These are phyloP conservation scores for Margaritispora aquatica DNA, from an alignment of 495 filamentous ascomycete species.

Conservation along the genomic window DNA sequence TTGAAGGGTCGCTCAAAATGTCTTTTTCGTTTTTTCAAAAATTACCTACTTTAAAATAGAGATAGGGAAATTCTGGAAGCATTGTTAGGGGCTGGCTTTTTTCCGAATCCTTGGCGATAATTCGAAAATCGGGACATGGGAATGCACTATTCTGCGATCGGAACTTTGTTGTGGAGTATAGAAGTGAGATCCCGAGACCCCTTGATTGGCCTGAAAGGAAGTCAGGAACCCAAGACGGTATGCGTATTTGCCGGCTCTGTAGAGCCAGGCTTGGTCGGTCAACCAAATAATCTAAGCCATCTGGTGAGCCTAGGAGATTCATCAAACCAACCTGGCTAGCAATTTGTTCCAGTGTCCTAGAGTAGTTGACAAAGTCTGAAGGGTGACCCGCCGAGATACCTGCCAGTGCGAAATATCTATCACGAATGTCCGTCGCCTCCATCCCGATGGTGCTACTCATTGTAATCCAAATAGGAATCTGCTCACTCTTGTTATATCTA, in stretches of 20 bases:
- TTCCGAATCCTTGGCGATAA: too few species aligned
- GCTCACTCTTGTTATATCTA: conserved; percentile 13
- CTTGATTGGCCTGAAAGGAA: too few species aligned
- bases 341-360: background rate
- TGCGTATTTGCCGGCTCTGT: background rate
- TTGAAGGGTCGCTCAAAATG: too few species aligned
- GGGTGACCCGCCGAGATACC: background rate
- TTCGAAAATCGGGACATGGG: too few species aligned
- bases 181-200: too few species aligned
- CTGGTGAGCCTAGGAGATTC: background rate
- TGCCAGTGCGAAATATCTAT: background rate
- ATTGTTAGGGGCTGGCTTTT: too few species aligned
- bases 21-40: too few species aligned
- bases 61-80: too few species aligned
- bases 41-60: too few species aligned
- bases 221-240: background rate
- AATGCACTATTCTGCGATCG: too few species aligned
- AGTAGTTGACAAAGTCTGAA: background rate
- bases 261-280: background rate
- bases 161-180: too few species aligned
- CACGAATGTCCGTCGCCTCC: background rate
- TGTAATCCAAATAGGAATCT: background rate
- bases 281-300: conserved; percentile 1
- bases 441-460: background rate
- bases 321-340: background rate